A percentile compares a stretch with the other conserved stretches of the same genome.
Evolutionary conservation across 129 eudicot species (phyloP).

Genomic region (Artemisia tridentata): DNA sequence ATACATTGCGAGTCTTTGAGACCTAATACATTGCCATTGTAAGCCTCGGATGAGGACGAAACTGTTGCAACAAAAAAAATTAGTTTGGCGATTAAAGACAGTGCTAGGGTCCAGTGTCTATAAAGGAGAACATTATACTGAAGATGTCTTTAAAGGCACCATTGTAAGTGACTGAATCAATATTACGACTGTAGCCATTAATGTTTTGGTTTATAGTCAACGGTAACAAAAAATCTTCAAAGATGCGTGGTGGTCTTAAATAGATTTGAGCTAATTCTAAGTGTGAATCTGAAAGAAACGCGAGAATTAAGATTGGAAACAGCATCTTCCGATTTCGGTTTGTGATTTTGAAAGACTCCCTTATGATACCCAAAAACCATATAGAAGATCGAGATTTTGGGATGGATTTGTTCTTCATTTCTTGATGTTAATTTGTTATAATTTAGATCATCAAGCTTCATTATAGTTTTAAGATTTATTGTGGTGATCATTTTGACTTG

Average conservation of each 20-base stretch:
- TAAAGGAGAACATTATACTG: neutral
- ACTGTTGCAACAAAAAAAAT: conserved; percentile 13
- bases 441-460: too few relatives aligned
- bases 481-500: neutral
- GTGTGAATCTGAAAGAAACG: conserved; percentile 23
- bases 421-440: neutral
- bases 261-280: conserved; percentile 3
- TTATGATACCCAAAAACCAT: conserved; percentile 20
- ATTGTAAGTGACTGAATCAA: conserved; percentile 4
- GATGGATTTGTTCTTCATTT: conserved; percentile 14
- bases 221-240: neutral
- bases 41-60: conserved; percentile 20
- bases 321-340: conserved; percentile 8
- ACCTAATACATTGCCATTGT: conserved; percentile 16
- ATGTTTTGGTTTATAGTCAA: neutral
- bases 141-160: conserved; percentile 9
- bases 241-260: neutral
- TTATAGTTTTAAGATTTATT: too few relatives aligned
- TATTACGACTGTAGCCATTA: neutral
- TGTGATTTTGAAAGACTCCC: conserved; percentile 20
- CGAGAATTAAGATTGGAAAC: conserved; percentile 15
- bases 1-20: conserved; percentile 18
- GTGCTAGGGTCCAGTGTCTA: neutral
- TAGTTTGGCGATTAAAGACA: conserved; percentile 6
- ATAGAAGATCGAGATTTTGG: conserved; percentile 13